phyloP scores from a whole-genome alignment of 148 eudicot species.

The Rhododendron mucronatum region DNA sequence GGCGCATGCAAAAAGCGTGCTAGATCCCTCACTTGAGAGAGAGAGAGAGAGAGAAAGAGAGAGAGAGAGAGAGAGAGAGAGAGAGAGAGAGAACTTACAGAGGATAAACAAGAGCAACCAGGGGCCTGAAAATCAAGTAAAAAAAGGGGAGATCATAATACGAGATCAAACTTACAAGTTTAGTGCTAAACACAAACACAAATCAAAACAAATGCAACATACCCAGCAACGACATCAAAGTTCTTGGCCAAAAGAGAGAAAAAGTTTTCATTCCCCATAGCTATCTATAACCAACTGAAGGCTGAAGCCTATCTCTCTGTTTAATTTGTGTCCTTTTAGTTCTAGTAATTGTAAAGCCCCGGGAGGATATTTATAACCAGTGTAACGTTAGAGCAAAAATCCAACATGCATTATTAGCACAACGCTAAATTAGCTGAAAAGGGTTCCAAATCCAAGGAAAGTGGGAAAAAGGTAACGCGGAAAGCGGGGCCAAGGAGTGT shows the following conservation, averaged over 20 bases:
- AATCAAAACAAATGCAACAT: not conserved
- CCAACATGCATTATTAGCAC: not conserved
- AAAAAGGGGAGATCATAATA: not conserved
- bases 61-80: too few relatives aligned
- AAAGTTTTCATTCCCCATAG: not conserved
- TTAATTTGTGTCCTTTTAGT: not conserved
- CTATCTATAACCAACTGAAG: not conserved
- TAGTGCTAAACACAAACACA: not conserved
- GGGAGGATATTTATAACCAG: not conserved
- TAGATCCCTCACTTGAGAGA: too few relatives aligned
- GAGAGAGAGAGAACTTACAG: not conserved
- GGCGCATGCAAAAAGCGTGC: too few relatives aligned
- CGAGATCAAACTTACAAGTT: not conserved
- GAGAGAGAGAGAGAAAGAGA: too few relatives aligned
- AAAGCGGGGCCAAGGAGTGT: not conserved
- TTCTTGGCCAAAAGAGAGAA: constrained; percentile 24
- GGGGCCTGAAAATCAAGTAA: constrained; percentile 24
- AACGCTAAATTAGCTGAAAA: not conserved
- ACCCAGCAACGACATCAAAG: constrained; percentile 40
- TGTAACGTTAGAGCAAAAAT: not conserved
- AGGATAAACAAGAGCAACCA: constrained; percentile 36
- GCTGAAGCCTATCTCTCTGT: not conserved
- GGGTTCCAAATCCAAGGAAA: not conserved
- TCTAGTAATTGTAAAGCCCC: not conserved
- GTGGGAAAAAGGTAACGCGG: not conserved